Conservation (phyloP, 345 rosid genomes). For the Pistacia integerrima region DNA sequence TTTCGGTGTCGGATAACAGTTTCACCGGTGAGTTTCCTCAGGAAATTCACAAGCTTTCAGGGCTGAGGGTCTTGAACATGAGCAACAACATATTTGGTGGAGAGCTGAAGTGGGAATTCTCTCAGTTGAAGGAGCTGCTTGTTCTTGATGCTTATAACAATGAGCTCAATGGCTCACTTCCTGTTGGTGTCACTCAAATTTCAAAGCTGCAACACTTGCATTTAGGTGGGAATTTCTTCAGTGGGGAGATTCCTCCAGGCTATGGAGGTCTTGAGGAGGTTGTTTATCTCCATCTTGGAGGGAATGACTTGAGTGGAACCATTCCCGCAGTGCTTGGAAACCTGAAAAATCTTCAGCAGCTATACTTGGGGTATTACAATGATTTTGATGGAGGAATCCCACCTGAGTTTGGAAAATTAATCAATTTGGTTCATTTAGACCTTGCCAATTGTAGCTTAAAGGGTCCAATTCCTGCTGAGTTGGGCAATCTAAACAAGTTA, state of each 20-base stretch:
- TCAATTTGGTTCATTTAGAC: slow-evolving; percentile 72
- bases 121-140: slow-evolving; percentile 47
- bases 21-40: slow-evolving; percentile 55
- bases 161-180: slow-evolving; percentile 74
- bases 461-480: slow-evolving; percentile 66
- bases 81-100: slow-evolving; percentile 71
- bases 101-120: slow-evolving; percentile 53
- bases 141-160: slow-evolving; percentile 79
- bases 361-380: slow-evolving; percentile 80
- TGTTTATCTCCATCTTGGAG: slow-evolving; percentile 70
- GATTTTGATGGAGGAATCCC: slow-evolving; percentile 77
- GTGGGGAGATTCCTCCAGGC: slow-evolving; percentile 62
- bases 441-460: slow-evolving; percentile 69
- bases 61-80: slow-evolving; percentile 69
- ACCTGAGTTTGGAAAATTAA: slow-evolving; percentile 55
- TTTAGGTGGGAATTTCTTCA: slow-evolving; percentile 86
- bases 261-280: slow-evolving; percentile 60
- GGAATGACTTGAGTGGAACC: slow-evolving; percentile 71
- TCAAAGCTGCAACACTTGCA: slow-evolving; percentile 58
- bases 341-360: slow-evolving; percentile 57
- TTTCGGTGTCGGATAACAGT: slow-evolving; percentile 52
- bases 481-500: slow-evolving; percentile 68
- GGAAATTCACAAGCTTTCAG: slow-evolving; percentile 35
- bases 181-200: slow-evolving; percentile 43
- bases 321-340: slow-evolving; percentile 78